A percentile compares a stretch with the other conserved stretches of the same genome.
phyloP scores from a whole-genome alignment of 306 rosid genomes.

The Sindora glabra region DNA sequence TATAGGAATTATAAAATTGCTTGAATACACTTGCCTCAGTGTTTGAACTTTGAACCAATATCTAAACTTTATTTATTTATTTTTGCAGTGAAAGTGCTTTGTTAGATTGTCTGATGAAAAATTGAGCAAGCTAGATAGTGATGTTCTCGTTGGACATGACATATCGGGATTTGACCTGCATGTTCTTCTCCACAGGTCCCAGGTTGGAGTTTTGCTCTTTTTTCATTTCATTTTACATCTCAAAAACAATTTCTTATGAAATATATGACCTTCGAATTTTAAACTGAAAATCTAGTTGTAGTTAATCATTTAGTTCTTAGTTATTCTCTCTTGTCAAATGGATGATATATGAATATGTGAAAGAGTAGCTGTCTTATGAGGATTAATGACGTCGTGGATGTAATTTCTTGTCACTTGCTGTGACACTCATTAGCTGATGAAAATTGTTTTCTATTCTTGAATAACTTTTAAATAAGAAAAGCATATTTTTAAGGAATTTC shows the following conservation, averaged over 20 bases:
- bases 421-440: not conserved
- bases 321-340: no score
- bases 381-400: no score
- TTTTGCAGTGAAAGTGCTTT: conserved; percentile 62
- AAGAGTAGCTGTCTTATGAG: no score
- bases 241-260: not conserved
- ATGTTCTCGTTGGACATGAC: conserved; percentile 57
- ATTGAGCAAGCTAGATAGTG: conserved; percentile 39
- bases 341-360: no score
- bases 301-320: no score
- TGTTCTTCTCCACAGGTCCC: conserved; percentile 51
- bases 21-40: not conserved
- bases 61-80: not conserved
- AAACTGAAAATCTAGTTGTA: no score
- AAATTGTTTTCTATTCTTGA: not conserved
- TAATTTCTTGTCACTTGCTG: not conserved
- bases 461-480: not conserved
- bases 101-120: conserved; percentile 48
- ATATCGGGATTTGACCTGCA: conserved; percentile 58
- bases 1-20: not conserved
- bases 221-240: no score
- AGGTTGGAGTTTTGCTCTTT: conserved; percentile 21
- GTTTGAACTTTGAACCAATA: conserved; percentile 2
- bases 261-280: no score
- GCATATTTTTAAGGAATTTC: not conserved